Conservation (phyloP, 2,329 filamentous ascomycete genomes). For the Fusarium musae region DNA sequence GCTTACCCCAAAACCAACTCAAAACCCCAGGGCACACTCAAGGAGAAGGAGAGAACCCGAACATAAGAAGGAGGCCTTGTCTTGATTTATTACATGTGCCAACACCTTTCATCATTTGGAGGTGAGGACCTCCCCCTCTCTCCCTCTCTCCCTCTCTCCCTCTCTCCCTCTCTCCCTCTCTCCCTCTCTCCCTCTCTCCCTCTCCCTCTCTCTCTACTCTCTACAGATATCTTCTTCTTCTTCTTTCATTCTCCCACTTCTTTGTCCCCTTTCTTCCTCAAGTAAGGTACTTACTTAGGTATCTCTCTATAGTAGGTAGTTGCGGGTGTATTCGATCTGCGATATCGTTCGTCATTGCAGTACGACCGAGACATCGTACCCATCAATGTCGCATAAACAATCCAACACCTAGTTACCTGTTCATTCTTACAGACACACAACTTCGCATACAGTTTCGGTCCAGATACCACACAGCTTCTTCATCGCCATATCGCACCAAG, state of each 20-base stretch:
- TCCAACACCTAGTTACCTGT: neutral
- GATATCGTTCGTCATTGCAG: neutral
- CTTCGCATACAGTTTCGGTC: neutral
- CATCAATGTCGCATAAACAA: neutral
- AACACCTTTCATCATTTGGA: neutral
- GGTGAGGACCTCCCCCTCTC: neutral
- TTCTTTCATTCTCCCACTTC: neutral
- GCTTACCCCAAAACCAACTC: neutral
- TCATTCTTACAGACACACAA: neutral
- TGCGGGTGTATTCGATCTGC: neutral
- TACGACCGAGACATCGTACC: neutral
- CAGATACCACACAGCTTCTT: neutral
- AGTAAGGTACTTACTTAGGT: neutral
- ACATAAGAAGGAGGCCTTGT: neutral
- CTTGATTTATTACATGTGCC: constrained; percentile 8
- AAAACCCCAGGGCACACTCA: neutral
- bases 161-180: too few relatives aligned
- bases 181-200: neutral
- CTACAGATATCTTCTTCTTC: neutral
- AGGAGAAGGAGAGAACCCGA: neutral
- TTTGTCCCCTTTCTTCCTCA: neutral
- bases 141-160: neutral
- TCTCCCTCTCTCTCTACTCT: neutral
- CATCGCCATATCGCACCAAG: neutral
- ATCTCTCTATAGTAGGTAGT: neutral